A percentile compares a stretch with the other conserved stretches of the same genome.
These are phyloP conservation scores for Bipolaris cookei DNA, from an alignment of 2,329 filamentous ascomycete genomes.

Conservation along the genomic window DNA sequence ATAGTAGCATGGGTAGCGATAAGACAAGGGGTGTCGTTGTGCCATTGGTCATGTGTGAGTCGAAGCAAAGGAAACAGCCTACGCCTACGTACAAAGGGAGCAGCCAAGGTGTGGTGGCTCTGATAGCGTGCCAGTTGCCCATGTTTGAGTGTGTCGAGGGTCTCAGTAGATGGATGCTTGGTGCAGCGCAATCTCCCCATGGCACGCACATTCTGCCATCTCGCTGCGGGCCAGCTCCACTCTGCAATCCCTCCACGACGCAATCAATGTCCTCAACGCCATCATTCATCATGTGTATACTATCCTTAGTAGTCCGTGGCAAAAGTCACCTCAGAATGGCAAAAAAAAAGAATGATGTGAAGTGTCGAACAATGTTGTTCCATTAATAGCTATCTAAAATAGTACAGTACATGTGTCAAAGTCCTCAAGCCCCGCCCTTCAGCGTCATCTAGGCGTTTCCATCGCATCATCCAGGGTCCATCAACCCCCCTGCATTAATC, in stretches of 20 bases:
- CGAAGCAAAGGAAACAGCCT: slow-evolving; percentile 15
- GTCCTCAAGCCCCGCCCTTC: slow-evolving; percentile 6
- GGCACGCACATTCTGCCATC: slow-evolving; percentile 2
- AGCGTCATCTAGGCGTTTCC: slow-evolving; percentile 17
- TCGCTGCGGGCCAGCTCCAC: background rate
- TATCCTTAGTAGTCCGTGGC: slow-evolving; percentile 16
- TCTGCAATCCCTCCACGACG: background rate
- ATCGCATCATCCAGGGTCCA: slow-evolving; percentile 15
- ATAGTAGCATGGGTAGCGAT: slow-evolving; percentile 15
- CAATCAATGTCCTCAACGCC: background rate
- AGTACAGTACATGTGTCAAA: background rate
- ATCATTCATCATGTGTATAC: background rate
- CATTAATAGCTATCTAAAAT: slow-evolving; percentile 18
- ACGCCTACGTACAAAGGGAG: slow-evolving; percentile 4
- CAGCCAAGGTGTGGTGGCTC: slow-evolving; percentile 9
- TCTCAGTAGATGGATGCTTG: slow-evolving; percentile 16
- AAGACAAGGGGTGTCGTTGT: slow-evolving; percentile 7
- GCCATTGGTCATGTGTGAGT: slow-evolving; percentile 16
- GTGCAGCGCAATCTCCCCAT: background rate
- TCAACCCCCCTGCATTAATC: slow-evolving; percentile 12
- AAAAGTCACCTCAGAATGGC: slow-evolving; percentile 19
- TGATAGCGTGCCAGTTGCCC: background rate
- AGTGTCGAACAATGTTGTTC: slow-evolving; percentile 7
- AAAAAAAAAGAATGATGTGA: slow-evolving; percentile 19
- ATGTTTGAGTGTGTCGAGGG: slow-evolving; percentile 20